Evolutionary conservation across 108 stramenopile species (phyloP).

Genomic region (Stephanodiscus minutulus): DNA sequence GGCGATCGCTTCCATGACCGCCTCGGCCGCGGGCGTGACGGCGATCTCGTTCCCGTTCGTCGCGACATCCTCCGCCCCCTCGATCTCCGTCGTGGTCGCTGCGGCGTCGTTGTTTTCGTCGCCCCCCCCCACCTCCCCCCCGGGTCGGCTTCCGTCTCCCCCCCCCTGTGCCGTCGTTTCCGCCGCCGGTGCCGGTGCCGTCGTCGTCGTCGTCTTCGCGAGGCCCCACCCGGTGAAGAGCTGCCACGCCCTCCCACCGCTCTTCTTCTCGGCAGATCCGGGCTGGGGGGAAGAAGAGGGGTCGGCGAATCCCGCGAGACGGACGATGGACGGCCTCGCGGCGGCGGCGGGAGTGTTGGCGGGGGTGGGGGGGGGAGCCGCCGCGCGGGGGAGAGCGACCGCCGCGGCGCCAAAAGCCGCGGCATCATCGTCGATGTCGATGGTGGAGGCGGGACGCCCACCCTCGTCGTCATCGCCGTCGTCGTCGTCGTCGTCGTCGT

Average conservation of each 20-base stretch:
- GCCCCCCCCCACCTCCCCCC: too few relatives aligned
- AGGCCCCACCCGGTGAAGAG: not conserved
- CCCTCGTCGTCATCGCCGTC: too few relatives aligned
- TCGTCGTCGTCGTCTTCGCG: not conserved
- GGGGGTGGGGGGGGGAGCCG: not conserved
- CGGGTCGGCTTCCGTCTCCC: not conserved
- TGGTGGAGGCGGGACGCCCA: too few relatives aligned
- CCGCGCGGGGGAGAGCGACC: not conserved
- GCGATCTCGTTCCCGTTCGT: not conserved
- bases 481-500: not conserved
- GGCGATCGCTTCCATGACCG: not conserved
- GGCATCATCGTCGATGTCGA: not conserved
- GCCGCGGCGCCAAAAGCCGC: too few relatives aligned
- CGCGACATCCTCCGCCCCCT: not conserved
- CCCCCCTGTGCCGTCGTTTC: not conserved
- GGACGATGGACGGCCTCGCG: constrained; percentile 1
- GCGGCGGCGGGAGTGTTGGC: not conserved
- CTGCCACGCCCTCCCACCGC: too few relatives aligned
- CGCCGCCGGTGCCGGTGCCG: not conserved
- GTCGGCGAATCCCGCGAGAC: constrained; percentile 38
- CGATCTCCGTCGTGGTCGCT: not conserved
- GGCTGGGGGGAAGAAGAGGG: constrained; percentile 14
- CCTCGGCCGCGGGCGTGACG: constrained; percentile 9
- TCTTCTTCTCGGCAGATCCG: too few relatives aligned
- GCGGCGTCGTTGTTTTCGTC: not conserved